Conservation (phyloP, 1,284 basidiomycete species). For the Pseudomicrostroma phylloplanum region DNA sequence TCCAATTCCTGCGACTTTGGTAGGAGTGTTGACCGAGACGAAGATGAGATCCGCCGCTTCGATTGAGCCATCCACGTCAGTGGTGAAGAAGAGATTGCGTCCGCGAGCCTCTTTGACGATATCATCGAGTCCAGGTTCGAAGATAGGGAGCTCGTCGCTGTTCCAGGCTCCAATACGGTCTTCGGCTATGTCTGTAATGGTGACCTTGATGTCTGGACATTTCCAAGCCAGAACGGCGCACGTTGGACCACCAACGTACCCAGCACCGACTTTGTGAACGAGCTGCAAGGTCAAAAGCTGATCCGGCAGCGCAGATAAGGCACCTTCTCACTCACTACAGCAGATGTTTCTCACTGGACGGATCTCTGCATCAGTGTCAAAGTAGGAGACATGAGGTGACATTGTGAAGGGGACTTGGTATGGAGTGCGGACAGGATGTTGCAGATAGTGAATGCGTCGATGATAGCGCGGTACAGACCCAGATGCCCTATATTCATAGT, state of each 20-base stretch:
- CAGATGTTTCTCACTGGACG: not conserved
- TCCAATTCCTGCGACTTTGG: slow-evolving; percentile 94
- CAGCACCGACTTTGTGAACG: slow-evolving; percentile 64
- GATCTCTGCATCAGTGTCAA: not conserved
- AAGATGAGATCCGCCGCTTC: slow-evolving; percentile 75
- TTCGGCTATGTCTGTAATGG: slow-evolving; percentile 95
- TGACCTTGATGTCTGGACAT: slow-evolving; percentile 88
- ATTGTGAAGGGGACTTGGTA: no score
- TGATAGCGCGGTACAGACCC: no score
- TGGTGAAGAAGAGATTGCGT: slow-evolving; percentile 94
- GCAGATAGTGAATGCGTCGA: no score
- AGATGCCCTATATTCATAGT: no score
- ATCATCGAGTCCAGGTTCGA: slow-evolving; percentile 89
- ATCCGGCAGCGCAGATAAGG: no score
- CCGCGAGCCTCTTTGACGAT: slow-evolving; percentile 83
- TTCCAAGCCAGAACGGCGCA: slow-evolving; percentile 89
- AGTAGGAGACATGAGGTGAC: no score
- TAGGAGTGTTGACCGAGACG: slow-evolving; percentile 87
- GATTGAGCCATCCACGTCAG: slow-evolving; percentile 87
- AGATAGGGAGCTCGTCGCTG: slow-evolving; percentile 69
- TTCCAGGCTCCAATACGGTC: slow-evolving; percentile 95
- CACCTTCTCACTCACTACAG: not conserved
- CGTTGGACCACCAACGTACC: slow-evolving; percentile 74
- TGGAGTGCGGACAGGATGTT: no score
- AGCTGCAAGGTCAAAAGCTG: no score